Conservation (phyloP, 177 flowering plant species). For the Vitis hybrid region DNA sequence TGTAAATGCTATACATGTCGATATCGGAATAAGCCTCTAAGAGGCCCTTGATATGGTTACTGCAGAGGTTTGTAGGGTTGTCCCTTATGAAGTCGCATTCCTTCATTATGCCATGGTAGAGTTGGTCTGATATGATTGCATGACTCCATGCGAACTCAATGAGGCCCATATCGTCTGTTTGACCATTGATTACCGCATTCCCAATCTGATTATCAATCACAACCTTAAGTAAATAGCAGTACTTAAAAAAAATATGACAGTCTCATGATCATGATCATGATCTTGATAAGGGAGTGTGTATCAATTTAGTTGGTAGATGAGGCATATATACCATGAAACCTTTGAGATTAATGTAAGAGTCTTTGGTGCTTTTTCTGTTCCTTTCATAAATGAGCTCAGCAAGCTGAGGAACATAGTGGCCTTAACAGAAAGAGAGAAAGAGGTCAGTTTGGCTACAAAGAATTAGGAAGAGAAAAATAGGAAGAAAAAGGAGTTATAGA, state of each 20-base stretch:
- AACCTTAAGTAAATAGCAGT: background rate
- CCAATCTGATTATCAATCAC: no score
- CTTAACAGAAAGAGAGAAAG: slow-evolving; percentile 19
- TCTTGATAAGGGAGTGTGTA: background rate
- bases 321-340: slow-evolving; percentile 49
- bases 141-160: no score
- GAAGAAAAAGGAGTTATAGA: background rate
- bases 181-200: no score
- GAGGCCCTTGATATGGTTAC: slow-evolving; percentile 16
- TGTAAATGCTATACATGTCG: slow-evolving; percentile 59
- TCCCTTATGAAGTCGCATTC: no score
- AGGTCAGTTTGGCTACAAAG: background rate
- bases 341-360: slow-evolving; percentile 44
- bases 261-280: background rate
- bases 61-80: no score
- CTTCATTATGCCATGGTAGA: no score
- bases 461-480: background rate
- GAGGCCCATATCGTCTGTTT: no score
- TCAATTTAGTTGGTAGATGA: no score
- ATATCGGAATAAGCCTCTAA: slow-evolving; percentile 37
- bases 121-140: no score
- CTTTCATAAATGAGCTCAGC: slow-evolving; percentile 45
- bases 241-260: background rate
- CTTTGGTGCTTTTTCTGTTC: slow-evolving; percentile 33
- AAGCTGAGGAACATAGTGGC: slow-evolving; percentile 64